Percentiles rank a stretch among this genome's conserved stretches.
Conservation (phyloP, 2,329 filamentous ascomycete species). For the Zalaria obscura region DNA sequence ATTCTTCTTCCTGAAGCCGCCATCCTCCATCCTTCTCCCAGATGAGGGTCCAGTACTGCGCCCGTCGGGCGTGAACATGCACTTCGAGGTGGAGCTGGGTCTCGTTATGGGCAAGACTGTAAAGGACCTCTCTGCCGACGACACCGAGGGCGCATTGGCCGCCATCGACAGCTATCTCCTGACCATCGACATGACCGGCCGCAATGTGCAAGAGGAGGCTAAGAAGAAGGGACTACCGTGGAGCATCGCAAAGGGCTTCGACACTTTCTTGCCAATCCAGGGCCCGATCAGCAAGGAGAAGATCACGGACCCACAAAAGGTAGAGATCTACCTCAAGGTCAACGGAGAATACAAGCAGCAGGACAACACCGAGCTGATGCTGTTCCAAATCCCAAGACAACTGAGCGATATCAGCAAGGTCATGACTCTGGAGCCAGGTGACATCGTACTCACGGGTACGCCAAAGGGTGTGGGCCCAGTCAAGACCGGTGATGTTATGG, state of each 20-base stretch:
- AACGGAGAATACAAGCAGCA: constrained; percentile 66
- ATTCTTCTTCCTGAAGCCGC: constrained; percentile 97
- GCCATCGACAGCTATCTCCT: constrained; percentile 79
- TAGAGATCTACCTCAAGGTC: constrained; percentile 73
- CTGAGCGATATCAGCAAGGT: constrained; percentile 86
- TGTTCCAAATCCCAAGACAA: constrained; percentile 78
- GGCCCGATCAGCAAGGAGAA: constrained; percentile 63
- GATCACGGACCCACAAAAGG: constrained; percentile 77
- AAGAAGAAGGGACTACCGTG: constrained; percentile 95
- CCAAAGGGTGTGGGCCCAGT: constrained; percentile 90
- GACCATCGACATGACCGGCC: constrained; percentile 92
- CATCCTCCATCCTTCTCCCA: constrained; percentile 71
- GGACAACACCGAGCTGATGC: constrained; percentile 86
- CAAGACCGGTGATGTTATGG: constrained; percentile 73
- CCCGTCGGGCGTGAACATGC: constrained; percentile 69
- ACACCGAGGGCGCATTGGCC: constrained; percentile 62
- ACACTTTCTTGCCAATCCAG: constrained; percentile 87
- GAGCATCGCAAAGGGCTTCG: constrained; percentile 94
- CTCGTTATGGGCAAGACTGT: constrained; percentile 74
- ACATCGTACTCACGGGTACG: constrained; percentile 91
- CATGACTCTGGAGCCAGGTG: constrained; percentile 84
- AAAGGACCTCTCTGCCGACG: constrained; percentile 59
- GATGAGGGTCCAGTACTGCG: constrained; percentile 66
- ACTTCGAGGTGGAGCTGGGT: constrained; percentile 91
- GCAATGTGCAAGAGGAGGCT: constrained; percentile 89